These are phyloP conservation scores for Daldinia vernicosa DNA, from an alignment of 495 filamentous ascomycete genomes.

Conservation along the genomic window DNA sequence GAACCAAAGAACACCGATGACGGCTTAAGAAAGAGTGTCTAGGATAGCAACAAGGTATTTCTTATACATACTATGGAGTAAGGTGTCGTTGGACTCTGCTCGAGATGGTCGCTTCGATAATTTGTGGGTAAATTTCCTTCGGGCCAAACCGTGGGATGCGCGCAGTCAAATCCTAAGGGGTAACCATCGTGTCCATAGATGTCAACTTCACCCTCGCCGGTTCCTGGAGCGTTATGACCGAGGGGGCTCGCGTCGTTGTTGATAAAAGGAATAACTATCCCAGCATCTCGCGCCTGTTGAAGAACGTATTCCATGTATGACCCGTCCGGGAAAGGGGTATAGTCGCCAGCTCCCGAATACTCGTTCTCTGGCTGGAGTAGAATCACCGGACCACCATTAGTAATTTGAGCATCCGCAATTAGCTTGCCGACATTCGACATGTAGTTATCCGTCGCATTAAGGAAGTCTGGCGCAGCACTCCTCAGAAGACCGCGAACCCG, in stretches of 20 bases:
- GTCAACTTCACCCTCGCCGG: constrained; percentile 69
- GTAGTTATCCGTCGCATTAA: constrained; percentile 74
- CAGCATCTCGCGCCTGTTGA: constrained; percentile 71
- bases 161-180: constrained; percentile 72
- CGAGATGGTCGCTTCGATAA: constrained; percentile 58
- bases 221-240: constrained; percentile 73
- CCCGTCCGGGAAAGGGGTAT: constrained; percentile 59
- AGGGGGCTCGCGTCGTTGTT: constrained; percentile 71
- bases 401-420: constrained; percentile 79
- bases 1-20: not conserved
- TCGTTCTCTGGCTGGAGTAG: constrained; percentile 84
- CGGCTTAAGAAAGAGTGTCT: not conserved
- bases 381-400: constrained; percentile 80
- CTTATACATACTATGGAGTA: constrained; percentile 63
- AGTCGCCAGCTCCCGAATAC: constrained; percentile 57
- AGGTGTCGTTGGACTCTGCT: constrained; percentile 71
- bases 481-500: constrained; percentile 68
- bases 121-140: constrained; percentile 54
- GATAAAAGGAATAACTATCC: constrained; percentile 78
- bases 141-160: constrained; percentile 62
- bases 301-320: constrained; percentile 76
- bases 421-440: constrained; percentile 63
- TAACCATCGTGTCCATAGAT: constrained; percentile 83
- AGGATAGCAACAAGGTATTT: not conserved
- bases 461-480: constrained; percentile 65